Conservation (phyloP, 805 yeast genomes). For the Ogataea allantospora region DNA sequence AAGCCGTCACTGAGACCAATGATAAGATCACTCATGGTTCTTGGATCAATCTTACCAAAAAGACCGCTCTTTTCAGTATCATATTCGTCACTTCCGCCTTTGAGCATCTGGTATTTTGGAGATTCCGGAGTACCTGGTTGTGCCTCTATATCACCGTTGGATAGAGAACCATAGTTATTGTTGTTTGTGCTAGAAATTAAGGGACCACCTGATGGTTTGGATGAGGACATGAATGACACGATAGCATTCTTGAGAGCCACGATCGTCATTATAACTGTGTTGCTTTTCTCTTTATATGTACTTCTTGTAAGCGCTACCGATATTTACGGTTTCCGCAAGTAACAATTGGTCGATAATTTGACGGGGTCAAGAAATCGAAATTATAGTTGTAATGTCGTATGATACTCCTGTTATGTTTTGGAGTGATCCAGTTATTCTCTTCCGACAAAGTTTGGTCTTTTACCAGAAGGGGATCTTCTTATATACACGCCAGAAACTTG, state of each 20-base stretch:
- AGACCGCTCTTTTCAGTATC: slow-evolving; percentile 23
- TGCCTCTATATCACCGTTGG: slow-evolving; percentile 12
- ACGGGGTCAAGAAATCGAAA: too few species aligned
- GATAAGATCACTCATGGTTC: slow-evolving; percentile 90
- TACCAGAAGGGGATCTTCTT: background rate
- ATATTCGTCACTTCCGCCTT: slow-evolving; percentile 5
- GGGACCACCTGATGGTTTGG: slow-evolving; percentile 3
- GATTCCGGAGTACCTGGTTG: slow-evolving; percentile 3
- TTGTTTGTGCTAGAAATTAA: slow-evolving; percentile 8
- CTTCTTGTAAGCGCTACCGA: too few species aligned
- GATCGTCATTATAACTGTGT: slow-evolving; percentile 11
- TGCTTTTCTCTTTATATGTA: too few species aligned
- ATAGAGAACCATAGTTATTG: slow-evolving; percentile 14
- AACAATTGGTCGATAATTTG: too few species aligned
- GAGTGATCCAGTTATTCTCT: background rate
- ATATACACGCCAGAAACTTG: slow-evolving; percentile 1
- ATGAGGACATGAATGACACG: background rate
- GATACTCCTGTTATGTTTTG: background rate
- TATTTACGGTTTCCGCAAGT: too few species aligned
- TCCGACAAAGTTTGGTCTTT: background rate
- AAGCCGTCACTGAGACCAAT: slow-evolving; percentile 94
- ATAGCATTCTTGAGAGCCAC: slow-evolving; percentile 17
- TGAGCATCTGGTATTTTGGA: slow-evolving; percentile 1
- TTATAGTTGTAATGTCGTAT: too few species aligned
- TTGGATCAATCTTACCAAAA: slow-evolving; percentile 69